Evolutionary conservation across 306 rosid genomes (phyloP), one percentile per base, ranked within the genome.

Genomic region (Vachellia pachyceras): DNA sequence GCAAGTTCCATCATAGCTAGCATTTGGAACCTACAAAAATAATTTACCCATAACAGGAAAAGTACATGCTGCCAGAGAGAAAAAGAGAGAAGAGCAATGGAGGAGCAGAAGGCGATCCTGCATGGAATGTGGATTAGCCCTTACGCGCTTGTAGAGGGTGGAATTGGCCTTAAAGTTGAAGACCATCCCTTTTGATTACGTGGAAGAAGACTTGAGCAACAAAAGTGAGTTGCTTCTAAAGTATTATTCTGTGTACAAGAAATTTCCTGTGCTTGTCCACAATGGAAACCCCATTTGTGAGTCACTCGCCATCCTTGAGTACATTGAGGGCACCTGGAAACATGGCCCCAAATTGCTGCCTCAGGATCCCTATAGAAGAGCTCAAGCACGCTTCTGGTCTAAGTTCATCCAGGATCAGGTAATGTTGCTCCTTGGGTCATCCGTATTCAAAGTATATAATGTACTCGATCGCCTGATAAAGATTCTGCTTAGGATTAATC

Each of bases 321-420:
- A 86, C 3, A 79, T 87, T n/a, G 84, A 84, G 10, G 86, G 84
- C 22, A 71, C 77, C 66, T 87, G 84, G 85, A 81, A 78, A 35
- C 10, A 81, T 81, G 73, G 45, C 37, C 86, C 80, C 60, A 58
- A 22, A 61, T 42, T 84, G 70, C 67, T 84, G 25, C 90, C 82
- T 33, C 6, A 7, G 2, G 82, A 84, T 75, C 83, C 87, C 36
- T 84, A 65, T 12, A 65, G 72, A 47, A 81, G 83, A 66, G 58
- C 90, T 36, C 86, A 81, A 84, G 82, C 66, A 3, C 86, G 80
- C 12, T 84, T 87, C 68, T 84, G 87, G 90, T 41, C 29, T 4
- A 46, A 54, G 6, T 85, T 85, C 65, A 8, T 85, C 7, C 58
- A 55, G 1, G 63, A 55, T 8, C 60, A 52, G 10, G 60, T 52